These are phyloP conservation scores for Borealophlyctis nickersoniae DNA, from an alignment of 192 early-diverging fungal genomes.

Conservation along the genomic window DNA sequence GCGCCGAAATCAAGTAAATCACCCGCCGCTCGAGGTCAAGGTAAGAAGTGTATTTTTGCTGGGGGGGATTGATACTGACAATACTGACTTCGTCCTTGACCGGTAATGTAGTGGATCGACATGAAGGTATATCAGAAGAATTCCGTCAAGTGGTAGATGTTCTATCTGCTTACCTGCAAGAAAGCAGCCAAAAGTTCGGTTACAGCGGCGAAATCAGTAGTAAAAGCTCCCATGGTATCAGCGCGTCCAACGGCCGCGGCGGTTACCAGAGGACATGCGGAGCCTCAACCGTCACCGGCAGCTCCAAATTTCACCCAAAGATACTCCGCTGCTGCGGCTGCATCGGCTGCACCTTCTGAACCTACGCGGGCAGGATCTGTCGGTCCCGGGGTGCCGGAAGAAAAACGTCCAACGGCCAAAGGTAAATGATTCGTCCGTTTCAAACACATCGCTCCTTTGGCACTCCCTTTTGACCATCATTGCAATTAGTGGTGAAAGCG, in stretches of 20 bases:
- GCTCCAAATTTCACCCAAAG: slow-evolving; percentile 24
- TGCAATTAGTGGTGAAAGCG: too few species aligned
- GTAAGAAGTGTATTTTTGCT: too few species aligned
- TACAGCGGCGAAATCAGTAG: slow-evolving; percentile 15
- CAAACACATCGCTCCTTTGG: too few species aligned
- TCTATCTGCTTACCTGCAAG: neutral
- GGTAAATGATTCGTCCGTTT: too few species aligned
- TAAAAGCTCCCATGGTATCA: slow-evolving; percentile 25
- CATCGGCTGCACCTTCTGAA: slow-evolving; percentile 11
- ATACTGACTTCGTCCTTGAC: too few species aligned
- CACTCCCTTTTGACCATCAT: too few species aligned
- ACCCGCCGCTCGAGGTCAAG: too few species aligned
- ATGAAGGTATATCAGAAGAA: slow-evolving; percentile 20
- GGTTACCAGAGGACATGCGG: too few species aligned
- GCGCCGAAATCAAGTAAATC: too few species aligned
- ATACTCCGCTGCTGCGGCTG: slow-evolving; percentile 38
- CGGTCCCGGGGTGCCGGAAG: slow-evolving; percentile 1
- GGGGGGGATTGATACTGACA: too few species aligned
- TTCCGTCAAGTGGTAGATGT: slow-evolving; percentile 4
- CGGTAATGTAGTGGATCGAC: too few species aligned
- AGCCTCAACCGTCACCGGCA: slow-evolving; percentile 16
- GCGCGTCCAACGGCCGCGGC: slow-evolving; percentile 27
- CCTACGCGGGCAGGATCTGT: neutral
- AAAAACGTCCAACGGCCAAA: slow-evolving; percentile 20
- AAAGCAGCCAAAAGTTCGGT: slow-evolving; percentile 30